Base-by-base conservation (phyloP, 306 rosid genomes). In the Quercus aquifolioides region DNA sequence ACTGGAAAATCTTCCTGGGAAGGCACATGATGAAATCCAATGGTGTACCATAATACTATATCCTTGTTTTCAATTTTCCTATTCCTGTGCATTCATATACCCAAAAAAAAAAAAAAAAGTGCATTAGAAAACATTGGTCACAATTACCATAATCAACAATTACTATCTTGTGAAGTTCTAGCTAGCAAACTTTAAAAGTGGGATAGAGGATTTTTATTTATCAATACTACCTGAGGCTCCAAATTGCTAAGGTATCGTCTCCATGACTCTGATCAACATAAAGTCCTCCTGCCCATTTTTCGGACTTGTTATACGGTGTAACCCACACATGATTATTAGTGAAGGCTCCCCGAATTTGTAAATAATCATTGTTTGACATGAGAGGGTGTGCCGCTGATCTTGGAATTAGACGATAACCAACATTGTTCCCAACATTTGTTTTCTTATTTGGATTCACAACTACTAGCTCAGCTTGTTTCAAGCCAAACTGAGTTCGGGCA, bases 1-100 rank as follows among this genome's bases (percentile, higher is more conserved):
- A 87, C 55, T 6, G 94, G 91, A 46, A 81, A 90, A 17, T 87
- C 97, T 18, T 92, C 94, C 35, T 88, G 94, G 59, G 78, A 69
- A 20, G 94, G 94, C 19, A 85, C 88, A 79, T 92, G 97, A 70
- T 90, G 94, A 69, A 90, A 81, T 43, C 94, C 91, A 28, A 87
- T 69, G 12, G 91, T 89, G 73, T 84, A 86, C 93, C 91, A 92
- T 81, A 90, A 0, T 62, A 87, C 90, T 21, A 85, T 77, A 26
- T 85, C 90, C 80, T 82, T 78, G 80, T 85, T 85, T 85, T 68
- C 87, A 70, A 85, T 87, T 1, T 57, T 6, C 54, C 87, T 85
- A 5, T 87, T 75, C 85, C 88, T 84, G 86, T 80, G 65, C 52
- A 23, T 28, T 21, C 3, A 38, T 60, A 41, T 20, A 3, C 20